Conservation (phyloP, 2,329 filamentous ascomycete genomes). For the Elsinoe necatrix region DNA sequence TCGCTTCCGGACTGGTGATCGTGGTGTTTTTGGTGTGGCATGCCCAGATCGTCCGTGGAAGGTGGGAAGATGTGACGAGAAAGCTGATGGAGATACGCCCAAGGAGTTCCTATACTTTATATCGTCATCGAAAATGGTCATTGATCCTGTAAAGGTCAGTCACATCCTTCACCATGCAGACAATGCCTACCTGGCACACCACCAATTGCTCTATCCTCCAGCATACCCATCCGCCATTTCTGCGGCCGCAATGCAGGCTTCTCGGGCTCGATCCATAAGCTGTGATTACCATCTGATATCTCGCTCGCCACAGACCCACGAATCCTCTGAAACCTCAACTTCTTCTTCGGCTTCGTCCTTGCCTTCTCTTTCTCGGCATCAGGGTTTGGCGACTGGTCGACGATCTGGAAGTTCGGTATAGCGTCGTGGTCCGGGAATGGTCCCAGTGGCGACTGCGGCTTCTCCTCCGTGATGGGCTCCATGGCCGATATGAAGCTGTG, state of each 20-base stretch:
- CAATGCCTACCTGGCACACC: conserved; percentile 69
- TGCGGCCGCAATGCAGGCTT: conserved; percentile 6
- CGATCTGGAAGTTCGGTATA: conserved; percentile 1
- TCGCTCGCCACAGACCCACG: conserved; percentile 2
- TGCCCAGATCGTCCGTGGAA: conserved; percentile 16
- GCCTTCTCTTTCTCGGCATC: conserved; percentile 9
- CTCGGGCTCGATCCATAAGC: conserved; percentile 5
- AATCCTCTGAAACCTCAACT: conserved; percentile 2
- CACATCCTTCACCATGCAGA: not conserved
- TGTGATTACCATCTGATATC: conserved; percentile 9
- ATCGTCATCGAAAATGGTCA: conserved; percentile 11
- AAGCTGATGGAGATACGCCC: conserved; percentile 21
- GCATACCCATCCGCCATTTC: conserved; percentile 62
- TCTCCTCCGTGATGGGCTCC: conserved; percentile 10
- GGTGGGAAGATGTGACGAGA: conserved; percentile 22
- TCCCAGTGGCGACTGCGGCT: not conserved
- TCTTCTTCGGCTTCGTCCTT: conserved; percentile 3
- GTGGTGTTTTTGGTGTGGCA: conserved; percentile 11
- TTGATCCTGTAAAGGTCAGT: conserved; percentile 1
- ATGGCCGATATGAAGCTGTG: not conserved
- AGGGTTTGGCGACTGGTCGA: conserved; percentile 10
- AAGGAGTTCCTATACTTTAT: conserved; percentile 16
- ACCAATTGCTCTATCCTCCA: conserved; percentile 72
- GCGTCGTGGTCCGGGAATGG: conserved; percentile 8
- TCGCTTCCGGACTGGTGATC: conserved; percentile 53